phyloP scores from a whole-genome alignment of 768 basidiomycete species.

The Mycena rosella region DNA sequence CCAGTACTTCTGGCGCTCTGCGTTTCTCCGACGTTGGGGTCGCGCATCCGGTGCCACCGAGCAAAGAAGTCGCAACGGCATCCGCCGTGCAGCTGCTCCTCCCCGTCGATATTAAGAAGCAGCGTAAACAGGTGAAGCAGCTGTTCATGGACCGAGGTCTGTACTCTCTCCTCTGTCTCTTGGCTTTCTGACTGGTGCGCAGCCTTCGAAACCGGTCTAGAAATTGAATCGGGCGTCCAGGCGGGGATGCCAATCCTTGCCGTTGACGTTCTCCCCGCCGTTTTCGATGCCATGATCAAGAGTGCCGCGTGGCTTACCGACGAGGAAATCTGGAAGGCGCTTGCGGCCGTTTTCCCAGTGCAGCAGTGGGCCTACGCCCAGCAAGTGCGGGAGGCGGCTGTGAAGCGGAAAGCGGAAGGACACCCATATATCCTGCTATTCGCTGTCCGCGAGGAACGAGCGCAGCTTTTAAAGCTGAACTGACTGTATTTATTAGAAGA shows the following conservation, averaged over 20 bases:
- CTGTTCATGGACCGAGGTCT: slow-evolving; percentile 77
- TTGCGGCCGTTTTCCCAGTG: slow-evolving; percentile 67
- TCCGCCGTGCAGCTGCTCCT: slow-evolving; percentile 75
- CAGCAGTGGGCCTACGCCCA: slow-evolving; percentile 72
- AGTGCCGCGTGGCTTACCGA: slow-evolving; percentile 76
- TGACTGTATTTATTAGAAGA: slow-evolving; percentile 1
- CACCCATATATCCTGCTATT: slow-evolving; percentile 73
- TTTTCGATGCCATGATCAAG: slow-evolving; percentile 74
- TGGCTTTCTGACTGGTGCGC: slow-evolving; percentile 2
- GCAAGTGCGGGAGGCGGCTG: slow-evolving; percentile 75
- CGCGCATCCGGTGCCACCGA: slow-evolving; percentile 45
- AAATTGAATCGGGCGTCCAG: slow-evolving; percentile 71
- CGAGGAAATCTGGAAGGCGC: slow-evolving; percentile 79
- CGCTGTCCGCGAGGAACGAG: slow-evolving; percentile 76
- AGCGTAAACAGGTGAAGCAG: slow-evolving; percentile 78
- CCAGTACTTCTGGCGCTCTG: slow-evolving; percentile 70
- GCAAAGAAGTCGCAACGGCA: slow-evolving; percentile 52
- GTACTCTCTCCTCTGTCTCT: slow-evolving; percentile 25
- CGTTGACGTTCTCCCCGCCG: slow-evolving; percentile 70
- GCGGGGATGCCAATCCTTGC: slow-evolving; percentile 76
- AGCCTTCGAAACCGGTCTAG: slow-evolving; percentile 75
- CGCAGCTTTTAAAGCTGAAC: slow-evolving; percentile 67
- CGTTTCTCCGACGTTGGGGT: slow-evolving; percentile 54
- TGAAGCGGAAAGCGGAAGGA: slow-evolving; percentile 73
- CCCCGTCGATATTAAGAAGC: slow-evolving; percentile 79